These are phyloP conservation scores for Xanthoconium separans DNA, from an alignment of 1,284 basidiomycete genomes.

Conservation along the genomic window DNA sequence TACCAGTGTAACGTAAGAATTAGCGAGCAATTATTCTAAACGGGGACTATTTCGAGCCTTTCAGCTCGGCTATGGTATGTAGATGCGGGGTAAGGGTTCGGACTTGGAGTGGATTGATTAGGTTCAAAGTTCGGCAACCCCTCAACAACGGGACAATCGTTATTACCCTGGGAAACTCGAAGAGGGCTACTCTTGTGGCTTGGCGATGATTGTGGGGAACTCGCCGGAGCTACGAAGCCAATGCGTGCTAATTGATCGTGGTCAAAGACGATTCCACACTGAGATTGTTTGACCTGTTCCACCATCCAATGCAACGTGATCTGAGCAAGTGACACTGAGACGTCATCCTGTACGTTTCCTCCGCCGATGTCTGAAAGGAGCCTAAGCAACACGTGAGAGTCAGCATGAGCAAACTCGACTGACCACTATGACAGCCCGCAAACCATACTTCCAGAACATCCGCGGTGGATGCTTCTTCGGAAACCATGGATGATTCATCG, in stretches of 20 bases:
- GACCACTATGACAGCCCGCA: slow-evolving; percentile 57
- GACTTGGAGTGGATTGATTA: neutral
- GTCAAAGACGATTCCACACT: slow-evolving; percentile 57
- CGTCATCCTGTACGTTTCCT: slow-evolving; percentile 49
- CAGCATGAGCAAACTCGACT: slow-evolving; percentile 12
- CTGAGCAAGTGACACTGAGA: slow-evolving; percentile 46
- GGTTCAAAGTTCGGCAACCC: neutral
- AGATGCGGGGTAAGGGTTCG: slow-evolving; percentile 13
- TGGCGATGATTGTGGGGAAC: neutral
- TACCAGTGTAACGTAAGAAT: no score
- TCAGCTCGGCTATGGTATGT: neutral
- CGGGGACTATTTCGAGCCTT: no score
- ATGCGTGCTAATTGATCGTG: slow-evolving; percentile 36
- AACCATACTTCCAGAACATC: slow-evolving; percentile 69
- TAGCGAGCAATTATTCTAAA: no score
- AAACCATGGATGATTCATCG: neutral
- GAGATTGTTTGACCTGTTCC: slow-evolving; percentile 44
- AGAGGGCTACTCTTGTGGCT: neutral
- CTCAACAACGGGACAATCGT: no score
- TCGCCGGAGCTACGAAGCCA: slow-evolving; percentile 24
- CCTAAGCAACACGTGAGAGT: slow-evolving; percentile 1
- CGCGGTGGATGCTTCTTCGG: slow-evolving; percentile 31
- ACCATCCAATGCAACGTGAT: slow-evolving; percentile 78
- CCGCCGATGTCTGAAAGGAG: slow-evolving; percentile 62
- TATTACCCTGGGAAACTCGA: no score